Percentiles rank a stretch among this genome's conserved stretches.
Evolutionary conservation across 2,329 filamentous ascomycete genomes (phyloP).

Genomic region (Stylonectria norvegica): DNA sequence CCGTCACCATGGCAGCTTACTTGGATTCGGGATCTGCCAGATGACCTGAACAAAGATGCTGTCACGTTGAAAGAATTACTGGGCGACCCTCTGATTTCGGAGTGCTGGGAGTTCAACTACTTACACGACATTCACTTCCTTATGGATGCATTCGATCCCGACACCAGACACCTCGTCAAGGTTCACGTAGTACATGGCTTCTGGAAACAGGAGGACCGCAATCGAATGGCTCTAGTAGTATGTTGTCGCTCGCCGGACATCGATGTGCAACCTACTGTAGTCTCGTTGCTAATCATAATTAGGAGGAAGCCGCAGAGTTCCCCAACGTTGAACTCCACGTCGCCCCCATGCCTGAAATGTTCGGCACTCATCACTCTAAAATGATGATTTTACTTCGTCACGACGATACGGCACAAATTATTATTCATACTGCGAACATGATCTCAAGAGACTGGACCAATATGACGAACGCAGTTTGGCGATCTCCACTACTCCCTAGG

Average conservation of each 20-base stretch:
- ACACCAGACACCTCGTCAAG: constrained; percentile 46
- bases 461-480: constrained; percentile 83
- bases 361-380: constrained; percentile 82
- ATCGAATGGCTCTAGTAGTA: constrained; percentile 56
- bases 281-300: constrained; percentile 9
- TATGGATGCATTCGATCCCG: constrained; percentile 51
- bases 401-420: constrained; percentile 71
- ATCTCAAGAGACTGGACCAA: constrained; percentile 84
- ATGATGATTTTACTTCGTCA: constrained; percentile 81
- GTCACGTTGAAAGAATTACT: constrained; percentile 65
- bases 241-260: constrained; percentile 14
- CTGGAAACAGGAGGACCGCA: constrained; percentile 64
- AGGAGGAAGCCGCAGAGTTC: constrained; percentile 61
- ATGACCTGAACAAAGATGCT: constrained; percentile 60
- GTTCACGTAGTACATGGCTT: constrained; percentile 60
- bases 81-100: constrained; percentile 68
- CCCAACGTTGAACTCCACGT: constrained; percentile 67
- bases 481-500: constrained; percentile 65
- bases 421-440: constrained; percentile 91
- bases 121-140: constrained; percentile 59
- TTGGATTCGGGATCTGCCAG: constrained; percentile 60
- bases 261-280: not conserved
- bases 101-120: constrained; percentile 70
- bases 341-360: constrained; percentile 78
- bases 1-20: constrained; percentile 71